These are phyloP conservation scores for Penicillium cataractarum DNA, from an alignment of 495 filamentous ascomycete species.

Conservation along the genomic window DNA sequence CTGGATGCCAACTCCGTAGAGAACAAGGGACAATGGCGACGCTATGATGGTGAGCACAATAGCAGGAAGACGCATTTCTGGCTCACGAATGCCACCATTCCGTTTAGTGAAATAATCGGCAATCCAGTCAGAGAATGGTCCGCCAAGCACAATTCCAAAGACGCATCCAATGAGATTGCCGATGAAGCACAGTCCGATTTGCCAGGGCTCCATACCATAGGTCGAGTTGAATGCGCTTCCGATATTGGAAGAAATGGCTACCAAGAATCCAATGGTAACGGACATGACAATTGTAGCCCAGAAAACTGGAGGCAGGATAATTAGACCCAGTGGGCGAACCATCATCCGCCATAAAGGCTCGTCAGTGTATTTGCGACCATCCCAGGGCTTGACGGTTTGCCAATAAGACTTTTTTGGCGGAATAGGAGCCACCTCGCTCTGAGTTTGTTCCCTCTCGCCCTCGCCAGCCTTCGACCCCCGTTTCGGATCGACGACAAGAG, in stretches of 20 bases:
- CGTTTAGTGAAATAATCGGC: slow-evolving; percentile 54
- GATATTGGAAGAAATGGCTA: slow-evolving; percentile 55
- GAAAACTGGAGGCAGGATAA: slow-evolving; percentile 49
- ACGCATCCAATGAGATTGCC: slow-evolving; percentile 51
- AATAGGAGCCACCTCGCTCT: background rate
- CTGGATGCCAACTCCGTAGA: slow-evolving; percentile 56
- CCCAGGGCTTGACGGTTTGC: background rate
- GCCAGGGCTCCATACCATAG: slow-evolving; percentile 50
- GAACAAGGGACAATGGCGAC: slow-evolving; percentile 45
- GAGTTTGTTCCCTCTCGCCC: background rate
- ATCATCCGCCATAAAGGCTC: slow-evolving; percentile 4
- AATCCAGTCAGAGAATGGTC: slow-evolving; percentile 51
- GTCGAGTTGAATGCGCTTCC: slow-evolving; percentile 44
- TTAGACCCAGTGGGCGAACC: background rate
- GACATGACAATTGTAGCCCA: slow-evolving; percentile 51
- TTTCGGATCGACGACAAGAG: background rate
- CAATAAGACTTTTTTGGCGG: slow-evolving; percentile 1
- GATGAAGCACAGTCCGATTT: slow-evolving; percentile 53
- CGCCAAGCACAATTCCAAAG: slow-evolving; percentile 51
- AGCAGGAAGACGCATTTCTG: slow-evolving; percentile 57
- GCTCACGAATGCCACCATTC: slow-evolving; percentile 54
- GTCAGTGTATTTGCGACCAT: slow-evolving; percentile 1
- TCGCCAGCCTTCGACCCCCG: background rate
- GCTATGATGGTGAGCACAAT: slow-evolving; percentile 46
- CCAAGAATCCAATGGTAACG: slow-evolving; percentile 56